Evolutionary conservation across 345 rosid genomes (phyloP).

Genomic region (Psidium guajava): DNA sequence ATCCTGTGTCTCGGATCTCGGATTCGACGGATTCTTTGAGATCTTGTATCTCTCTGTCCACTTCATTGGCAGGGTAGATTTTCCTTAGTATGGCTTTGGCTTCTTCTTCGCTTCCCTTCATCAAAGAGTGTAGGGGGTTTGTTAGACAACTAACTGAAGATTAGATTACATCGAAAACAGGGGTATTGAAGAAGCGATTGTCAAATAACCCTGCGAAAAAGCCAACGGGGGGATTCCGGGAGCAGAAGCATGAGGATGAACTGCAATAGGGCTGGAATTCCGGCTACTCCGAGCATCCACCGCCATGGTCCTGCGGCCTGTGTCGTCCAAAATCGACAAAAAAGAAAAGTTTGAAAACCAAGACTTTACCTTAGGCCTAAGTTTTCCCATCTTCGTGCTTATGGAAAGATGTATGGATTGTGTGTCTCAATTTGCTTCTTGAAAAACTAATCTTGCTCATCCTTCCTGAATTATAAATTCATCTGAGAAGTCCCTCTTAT

Average conservation of each 20-base stretch:
- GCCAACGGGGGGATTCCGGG: conserved; percentile 93
- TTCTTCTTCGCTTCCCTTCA: conserved; percentile 72
- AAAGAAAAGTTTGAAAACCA: neutral
- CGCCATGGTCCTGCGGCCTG: conserved; percentile 81
- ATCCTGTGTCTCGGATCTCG: conserved; percentile 46
- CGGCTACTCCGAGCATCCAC: conserved; percentile 96
- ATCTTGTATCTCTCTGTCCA: conserved; percentile 49
- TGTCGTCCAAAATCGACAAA: neutral
- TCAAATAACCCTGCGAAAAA: conserved; percentile 54
- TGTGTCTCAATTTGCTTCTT: neutral
- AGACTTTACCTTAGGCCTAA: neutral
- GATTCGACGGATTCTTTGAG: conserved; percentile 56
- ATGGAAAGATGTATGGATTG: too few relatives aligned
- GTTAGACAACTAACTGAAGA: neutral
- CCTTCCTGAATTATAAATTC: neutral
- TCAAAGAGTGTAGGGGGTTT: neutral
- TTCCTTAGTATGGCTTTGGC: conserved; percentile 48
- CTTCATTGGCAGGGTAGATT: conserved; percentile 46
- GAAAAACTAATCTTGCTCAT: neutral
- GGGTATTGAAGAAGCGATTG: neutral
- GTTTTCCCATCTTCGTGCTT: neutral
- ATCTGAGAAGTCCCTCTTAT: neutral
- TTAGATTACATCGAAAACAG: neutral
- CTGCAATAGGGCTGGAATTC: conserved; percentile 71
- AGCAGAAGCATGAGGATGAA: conserved; percentile 60